phyloP scores from a whole-genome alignment of 1,139 yeast genomes.

The Hyphopichia pseudoburtonii region DNA sequence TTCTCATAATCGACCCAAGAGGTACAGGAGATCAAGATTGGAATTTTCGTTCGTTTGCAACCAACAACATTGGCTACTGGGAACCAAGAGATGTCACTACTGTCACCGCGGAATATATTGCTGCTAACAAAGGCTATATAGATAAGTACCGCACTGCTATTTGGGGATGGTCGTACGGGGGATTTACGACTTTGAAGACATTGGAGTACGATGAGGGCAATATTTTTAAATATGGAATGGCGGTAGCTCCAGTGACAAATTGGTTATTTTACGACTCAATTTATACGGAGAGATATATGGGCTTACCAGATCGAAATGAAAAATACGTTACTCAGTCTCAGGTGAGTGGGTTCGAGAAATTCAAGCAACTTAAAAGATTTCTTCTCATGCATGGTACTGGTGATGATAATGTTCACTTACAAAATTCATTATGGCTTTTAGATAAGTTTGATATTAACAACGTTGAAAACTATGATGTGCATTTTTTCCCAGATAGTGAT shows the following conservation, averaged over 20 bases:
- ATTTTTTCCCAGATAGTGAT: slow-evolving; percentile 90
- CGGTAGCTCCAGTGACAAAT: slow-evolving; percentile 82
- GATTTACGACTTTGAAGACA: slow-evolving; percentile 71
- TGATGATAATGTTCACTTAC: slow-evolving; percentile 95
- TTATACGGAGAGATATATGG: slow-evolving; percentile 91
- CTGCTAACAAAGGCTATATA: slow-evolving; percentile 49
- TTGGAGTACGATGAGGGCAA: slow-evolving; percentile 64
- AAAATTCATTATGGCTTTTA: slow-evolving; percentile 73
- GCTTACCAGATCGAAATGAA: slow-evolving; percentile 54
- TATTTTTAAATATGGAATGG: slow-evolving; percentile 67
- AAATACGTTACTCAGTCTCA: slow-evolving; percentile 46
- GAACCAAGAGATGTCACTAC: slow-evolving; percentile 81
- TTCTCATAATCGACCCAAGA: slow-evolving; percentile 86
- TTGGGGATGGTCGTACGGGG: slow-evolving; percentile 92
- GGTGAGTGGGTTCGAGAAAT: slow-evolving; percentile 50
- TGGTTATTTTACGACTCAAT: slow-evolving; percentile 75
- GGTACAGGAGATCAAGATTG: slow-evolving; percentile 94
- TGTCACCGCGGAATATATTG: slow-evolving; percentile 63
- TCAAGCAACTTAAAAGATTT: slow-evolving; percentile 55
- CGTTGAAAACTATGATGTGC: slow-evolving; percentile 85
- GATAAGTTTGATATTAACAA: slow-evolving; percentile 63
- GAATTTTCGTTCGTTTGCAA: slow-evolving; percentile 67
- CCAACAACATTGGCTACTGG: slow-evolving; percentile 73
- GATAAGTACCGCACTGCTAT: slow-evolving; percentile 69
- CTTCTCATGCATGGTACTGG: slow-evolving; percentile 93